phyloP scores from a whole-genome alignment of 306 rosid species.

The Neltuma alba region DNA sequence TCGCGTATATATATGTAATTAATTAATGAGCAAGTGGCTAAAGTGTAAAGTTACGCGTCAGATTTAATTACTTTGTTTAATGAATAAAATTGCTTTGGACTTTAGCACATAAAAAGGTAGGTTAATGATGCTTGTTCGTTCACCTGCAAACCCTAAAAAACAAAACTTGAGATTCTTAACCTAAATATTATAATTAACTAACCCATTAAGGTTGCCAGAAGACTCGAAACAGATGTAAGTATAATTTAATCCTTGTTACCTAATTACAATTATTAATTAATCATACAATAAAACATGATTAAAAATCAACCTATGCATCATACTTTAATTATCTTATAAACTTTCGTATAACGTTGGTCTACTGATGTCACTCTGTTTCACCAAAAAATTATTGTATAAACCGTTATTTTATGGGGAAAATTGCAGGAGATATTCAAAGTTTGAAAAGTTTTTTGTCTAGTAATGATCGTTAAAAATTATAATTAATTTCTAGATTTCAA shows the following conservation, averaged over 20 bases:
- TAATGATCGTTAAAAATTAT: neutral
- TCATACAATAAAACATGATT: neutral
- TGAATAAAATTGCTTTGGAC: neutral
- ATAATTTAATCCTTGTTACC: neutral
- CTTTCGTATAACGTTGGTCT: neutral
- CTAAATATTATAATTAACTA: neutral
- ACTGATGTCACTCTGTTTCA: neutral
- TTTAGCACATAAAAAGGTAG: neutral
- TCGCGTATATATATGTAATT: neutral
- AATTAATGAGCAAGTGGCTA: neutral
- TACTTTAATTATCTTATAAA: neutral
- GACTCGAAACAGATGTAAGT: neutral
- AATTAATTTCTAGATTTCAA: neutral
- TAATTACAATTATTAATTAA: too few relatives aligned
- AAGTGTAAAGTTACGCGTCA: neutral
- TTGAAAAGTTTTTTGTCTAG: neutral
- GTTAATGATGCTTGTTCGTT: neutral
- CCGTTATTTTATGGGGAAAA: neutral
- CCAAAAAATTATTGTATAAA: neutral
- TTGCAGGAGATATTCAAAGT: neutral
- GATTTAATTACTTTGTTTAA: neutral
- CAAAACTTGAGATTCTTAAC: neutral
- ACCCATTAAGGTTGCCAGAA: neutral
- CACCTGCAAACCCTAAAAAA: neutral
- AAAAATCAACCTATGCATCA: neutral